Evolutionary conservation across 352 stramenopile species (phyloP).

Genomic region (Phytophthora sansomeana): DNA sequence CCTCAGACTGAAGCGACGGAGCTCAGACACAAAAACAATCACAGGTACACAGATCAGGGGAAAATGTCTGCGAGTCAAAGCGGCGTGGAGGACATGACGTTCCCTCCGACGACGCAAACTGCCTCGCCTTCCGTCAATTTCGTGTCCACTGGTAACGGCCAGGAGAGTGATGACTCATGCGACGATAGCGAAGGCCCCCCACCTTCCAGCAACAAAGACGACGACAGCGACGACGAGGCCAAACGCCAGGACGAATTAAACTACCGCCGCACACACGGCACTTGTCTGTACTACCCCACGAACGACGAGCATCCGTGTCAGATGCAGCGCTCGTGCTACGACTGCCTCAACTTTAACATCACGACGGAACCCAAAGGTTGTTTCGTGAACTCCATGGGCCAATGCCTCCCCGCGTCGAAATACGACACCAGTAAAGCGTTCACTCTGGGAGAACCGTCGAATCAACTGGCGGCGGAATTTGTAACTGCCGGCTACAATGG

Average conservation of each 20-base stretch:
- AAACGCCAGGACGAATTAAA: background rate
- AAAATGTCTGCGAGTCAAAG: background rate
- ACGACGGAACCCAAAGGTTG: conserved; percentile 42
- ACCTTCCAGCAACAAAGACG: conserved; percentile 4
- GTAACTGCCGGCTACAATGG: conserved; percentile 30
- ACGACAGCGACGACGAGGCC: conserved; percentile 8
- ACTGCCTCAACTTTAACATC: conserved; percentile 62
- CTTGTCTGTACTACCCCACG: conserved; percentile 50
- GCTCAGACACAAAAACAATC: background rate
- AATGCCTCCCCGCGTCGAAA: conserved; percentile 11
- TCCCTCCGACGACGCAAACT: conserved; percentile 15
- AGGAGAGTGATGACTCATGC: background rate
- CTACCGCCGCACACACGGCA: conserved; percentile 46
- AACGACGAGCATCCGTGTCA: conserved; percentile 46
- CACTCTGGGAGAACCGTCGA: conserved; percentile 33
- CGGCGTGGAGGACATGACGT: conserved; percentile 37
- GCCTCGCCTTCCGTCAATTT: conserved; percentile 12
- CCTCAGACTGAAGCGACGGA: no score
- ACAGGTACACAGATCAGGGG: no score
- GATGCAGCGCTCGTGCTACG: conserved; percentile 54
- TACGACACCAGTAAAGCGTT: conserved; percentile 43
- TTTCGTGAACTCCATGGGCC: conserved; percentile 42
- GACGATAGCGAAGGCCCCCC: conserved; percentile 17
- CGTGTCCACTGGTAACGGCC: conserved; percentile 1
- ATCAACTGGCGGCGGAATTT: conserved; percentile 30